Evolutionary conservation across 495 filamentous ascomycete genomes (phyloP).

Genomic region (Astrothelium macrocarpum): DNA sequence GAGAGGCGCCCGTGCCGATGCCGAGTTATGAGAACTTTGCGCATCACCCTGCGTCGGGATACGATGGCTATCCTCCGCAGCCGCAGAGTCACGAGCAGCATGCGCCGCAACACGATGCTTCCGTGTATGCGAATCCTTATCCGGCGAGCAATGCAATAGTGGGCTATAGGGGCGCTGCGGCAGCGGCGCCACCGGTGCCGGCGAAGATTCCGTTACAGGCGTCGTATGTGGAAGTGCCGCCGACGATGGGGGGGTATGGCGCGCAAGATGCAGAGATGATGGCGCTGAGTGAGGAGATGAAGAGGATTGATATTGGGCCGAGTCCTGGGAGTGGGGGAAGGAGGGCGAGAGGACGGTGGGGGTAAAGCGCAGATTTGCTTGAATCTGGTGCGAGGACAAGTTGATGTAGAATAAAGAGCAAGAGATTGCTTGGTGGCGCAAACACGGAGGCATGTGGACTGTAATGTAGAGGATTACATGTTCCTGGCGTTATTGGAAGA

Average conservation of each 20-base stretch:
- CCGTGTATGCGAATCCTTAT: background rate
- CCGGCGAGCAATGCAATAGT: background rate
- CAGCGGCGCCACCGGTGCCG: slow-evolving; percentile 54
- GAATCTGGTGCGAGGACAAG: background rate
- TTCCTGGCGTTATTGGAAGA: too few relatives aligned
- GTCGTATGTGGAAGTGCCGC: slow-evolving; percentile 12
- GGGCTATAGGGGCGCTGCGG: background rate
- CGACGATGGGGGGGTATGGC: slow-evolving; percentile 24
- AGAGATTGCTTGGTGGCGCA: too few relatives aligned
- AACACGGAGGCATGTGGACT: too few relatives aligned
- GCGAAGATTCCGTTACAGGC: slow-evolving; percentile 56
- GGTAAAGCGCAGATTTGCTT: background rate
- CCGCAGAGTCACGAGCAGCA: background rate
- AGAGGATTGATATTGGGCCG: slow-evolving; percentile 69
- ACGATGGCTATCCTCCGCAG: background rate
- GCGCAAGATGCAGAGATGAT: slow-evolving; percentile 34
- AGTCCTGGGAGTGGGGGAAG: slow-evolving; percentile 9
- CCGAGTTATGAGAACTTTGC: too few relatives aligned
- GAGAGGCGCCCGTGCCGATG: too few relatives aligned
- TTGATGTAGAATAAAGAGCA: too few relatives aligned
- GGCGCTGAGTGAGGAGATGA: slow-evolving; percentile 70
- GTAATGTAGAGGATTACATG: too few relatives aligned
- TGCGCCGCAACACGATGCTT: background rate
- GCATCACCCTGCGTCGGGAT: too few relatives aligned
- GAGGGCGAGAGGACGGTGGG: background rate